phyloP scores from a whole-genome alignment of 1,284 basidiomycete species.

The Mycena sp. region DNA sequence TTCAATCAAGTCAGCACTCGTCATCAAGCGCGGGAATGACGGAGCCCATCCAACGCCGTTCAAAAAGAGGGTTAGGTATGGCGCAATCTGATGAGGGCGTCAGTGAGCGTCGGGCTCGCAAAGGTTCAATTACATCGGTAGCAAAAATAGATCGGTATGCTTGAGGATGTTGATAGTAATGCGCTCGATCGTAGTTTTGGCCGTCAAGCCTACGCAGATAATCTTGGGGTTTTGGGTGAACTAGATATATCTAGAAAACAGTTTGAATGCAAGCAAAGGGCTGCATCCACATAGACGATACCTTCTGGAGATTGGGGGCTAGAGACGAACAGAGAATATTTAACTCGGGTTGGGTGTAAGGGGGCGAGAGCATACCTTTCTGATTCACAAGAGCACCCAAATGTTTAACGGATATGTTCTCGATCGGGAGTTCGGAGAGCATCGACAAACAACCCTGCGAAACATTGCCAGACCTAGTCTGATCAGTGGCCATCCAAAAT shows the following conservation, averaged over 20 bases:
- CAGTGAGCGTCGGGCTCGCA: slow-evolving; percentile 9
- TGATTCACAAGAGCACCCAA: slow-evolving; percentile 50
- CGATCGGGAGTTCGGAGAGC: slow-evolving; percentile 74
- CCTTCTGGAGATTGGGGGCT: slow-evolving; percentile 47
- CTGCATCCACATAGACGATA: slow-evolving; percentile 23
- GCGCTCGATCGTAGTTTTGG: slow-evolving; percentile 63
- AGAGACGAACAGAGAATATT: not conserved
- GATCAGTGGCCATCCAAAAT: not conserved
- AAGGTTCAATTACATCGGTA: slow-evolving; percentile 59
- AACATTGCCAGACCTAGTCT: slow-evolving; percentile 74
- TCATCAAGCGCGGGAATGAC: slow-evolving; percentile 82
- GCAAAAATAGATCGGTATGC: slow-evolving; percentile 76
- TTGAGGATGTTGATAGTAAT: slow-evolving; percentile 79
- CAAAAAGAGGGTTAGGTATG: slow-evolving; percentile 84
- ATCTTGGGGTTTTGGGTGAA: slow-evolving; percentile 75
- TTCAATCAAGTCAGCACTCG: slow-evolving; percentile 65
- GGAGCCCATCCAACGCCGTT: slow-evolving; percentile 89
- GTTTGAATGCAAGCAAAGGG: not conserved
- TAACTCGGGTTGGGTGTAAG: slow-evolving; percentile 20
- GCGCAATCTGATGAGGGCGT: slow-evolving; percentile 67
- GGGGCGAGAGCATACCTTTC: not conserved
- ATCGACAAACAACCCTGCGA: slow-evolving; percentile 79
- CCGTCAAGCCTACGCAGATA: slow-evolving; percentile 73
- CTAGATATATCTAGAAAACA: slow-evolving; percentile 74
- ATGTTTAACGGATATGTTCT: slow-evolving; percentile 64